These are phyloP conservation scores for Blastobotrys elegans DNA, from an alignment of 1,139 yeast species.

Conservation along the genomic window DNA sequence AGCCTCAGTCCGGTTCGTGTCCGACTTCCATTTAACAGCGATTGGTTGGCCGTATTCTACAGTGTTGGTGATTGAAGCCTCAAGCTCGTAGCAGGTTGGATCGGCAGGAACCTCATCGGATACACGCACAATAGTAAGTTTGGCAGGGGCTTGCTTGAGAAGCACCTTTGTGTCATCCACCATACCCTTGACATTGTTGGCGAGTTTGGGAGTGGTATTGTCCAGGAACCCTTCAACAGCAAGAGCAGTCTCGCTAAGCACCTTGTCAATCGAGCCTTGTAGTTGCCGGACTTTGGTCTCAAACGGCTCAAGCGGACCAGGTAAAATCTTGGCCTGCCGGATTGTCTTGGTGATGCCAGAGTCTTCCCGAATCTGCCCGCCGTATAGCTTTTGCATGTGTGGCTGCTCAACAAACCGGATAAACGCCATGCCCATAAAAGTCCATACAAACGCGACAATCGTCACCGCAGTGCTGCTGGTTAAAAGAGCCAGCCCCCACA, in stretches of 20 bases:
- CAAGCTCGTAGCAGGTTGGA: constrained; percentile 26
- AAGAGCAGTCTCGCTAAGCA: constrained; percentile 33
- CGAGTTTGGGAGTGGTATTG: constrained; percentile 29
- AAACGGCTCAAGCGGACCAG: constrained; percentile 32
- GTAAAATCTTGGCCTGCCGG: constrained; percentile 32
- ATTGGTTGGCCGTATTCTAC: constrained; percentile 46
- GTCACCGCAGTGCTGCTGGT: constrained; percentile 55
- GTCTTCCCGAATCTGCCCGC: constrained; percentile 45
- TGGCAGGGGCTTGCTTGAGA: constrained; percentile 36
- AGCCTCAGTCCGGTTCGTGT: constrained; percentile 39
- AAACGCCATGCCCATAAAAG: constrained; percentile 58
- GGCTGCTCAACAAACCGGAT: constrained; percentile 73
- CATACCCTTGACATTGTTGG: constrained; percentile 26
- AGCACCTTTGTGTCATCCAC: constrained; percentile 32
- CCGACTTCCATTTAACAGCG: constrained; percentile 52
- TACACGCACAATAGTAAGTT: constrained; percentile 32
- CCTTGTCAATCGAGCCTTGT: constrained; percentile 37
- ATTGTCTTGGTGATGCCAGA: constrained; percentile 67
- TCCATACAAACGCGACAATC: constrained; percentile 61
- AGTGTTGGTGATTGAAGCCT: constrained; percentile 16
- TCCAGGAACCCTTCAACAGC: constrained; percentile 34
- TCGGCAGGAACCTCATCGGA: constrained; percentile 31
- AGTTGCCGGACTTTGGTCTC: constrained; percentile 31
- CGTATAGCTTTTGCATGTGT: constrained; percentile 76
- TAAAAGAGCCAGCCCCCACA: constrained; percentile 71